These are phyloP conservation scores for Trapa bicornis DNA, from an alignment of 345 rosid genomes.

Conservation along the genomic window DNA sequence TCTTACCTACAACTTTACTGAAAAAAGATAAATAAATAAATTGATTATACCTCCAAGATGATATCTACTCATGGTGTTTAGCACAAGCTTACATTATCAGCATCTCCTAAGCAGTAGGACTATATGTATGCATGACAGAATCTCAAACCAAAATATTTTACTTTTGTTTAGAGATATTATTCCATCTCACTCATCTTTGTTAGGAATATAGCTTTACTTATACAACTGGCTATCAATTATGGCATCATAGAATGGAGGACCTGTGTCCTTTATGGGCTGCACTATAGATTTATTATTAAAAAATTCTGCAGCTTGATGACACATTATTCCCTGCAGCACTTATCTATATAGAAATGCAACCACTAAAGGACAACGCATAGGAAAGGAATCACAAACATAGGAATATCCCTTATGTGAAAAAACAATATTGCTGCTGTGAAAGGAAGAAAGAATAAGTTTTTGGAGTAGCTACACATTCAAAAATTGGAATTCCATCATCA, in stretches of 20 bases:
- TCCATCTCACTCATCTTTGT: neutral
- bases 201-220: too few relatives aligned
- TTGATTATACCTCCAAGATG: neutral
- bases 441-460: constrained; percentile 12
- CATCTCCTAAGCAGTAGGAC: neutral
- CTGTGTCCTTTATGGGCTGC: too few relatives aligned
- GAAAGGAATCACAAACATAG: constrained; percentile 21
- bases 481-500: constrained; percentile 47
- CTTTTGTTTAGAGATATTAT: neutral
- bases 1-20: neutral
- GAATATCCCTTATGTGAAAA: constrained; percentile 42
- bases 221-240: neutral
- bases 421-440: neutral
- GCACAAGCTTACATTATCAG: neutral
- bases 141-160: neutral
- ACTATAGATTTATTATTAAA: too few relatives aligned
- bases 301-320: neutral
- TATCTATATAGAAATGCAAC: neutral
- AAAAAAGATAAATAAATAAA: neutral
- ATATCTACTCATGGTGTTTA: neutral
- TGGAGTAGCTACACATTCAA: constrained; percentile 10
- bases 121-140: neutral
- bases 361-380: constrained; percentile 9
- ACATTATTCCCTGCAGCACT: neutral
- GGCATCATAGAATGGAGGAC: neutral